Conservation (phyloP, 2,329 filamentous ascomycete species). For the Neonectria ditissima region DNA sequence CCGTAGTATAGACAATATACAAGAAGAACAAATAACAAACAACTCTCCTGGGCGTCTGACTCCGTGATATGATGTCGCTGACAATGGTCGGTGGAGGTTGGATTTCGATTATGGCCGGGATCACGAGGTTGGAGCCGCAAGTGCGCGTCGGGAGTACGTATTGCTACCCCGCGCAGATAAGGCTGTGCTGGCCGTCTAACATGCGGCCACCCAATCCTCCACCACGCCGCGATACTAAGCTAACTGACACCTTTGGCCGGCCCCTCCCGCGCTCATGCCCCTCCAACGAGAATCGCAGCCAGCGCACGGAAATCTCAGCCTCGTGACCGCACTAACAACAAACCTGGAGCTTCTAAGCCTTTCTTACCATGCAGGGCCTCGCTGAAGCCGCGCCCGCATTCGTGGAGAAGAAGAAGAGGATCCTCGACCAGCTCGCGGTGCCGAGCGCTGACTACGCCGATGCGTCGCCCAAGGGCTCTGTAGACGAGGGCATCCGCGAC, state of each 20-base stretch:
- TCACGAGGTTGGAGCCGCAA: slow-evolving; percentile 40
- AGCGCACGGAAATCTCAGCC: slow-evolving; percentile 39
- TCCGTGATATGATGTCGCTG: slow-evolving; percentile 17
- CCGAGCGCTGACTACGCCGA: slow-evolving; percentile 82
- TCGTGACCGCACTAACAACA: slow-evolving; percentile 38
- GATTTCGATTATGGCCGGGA: slow-evolving; percentile 30
- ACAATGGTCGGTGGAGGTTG: slow-evolving; percentile 34
- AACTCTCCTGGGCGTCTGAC: not conserved
- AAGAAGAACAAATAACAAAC: slow-evolving; percentile 27
- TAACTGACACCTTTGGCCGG: slow-evolving; percentile 29
- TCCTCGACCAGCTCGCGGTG: slow-evolving; percentile 76
- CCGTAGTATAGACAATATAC: slow-evolving; percentile 30
- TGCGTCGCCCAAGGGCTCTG: slow-evolving; percentile 86
- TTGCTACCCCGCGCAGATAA: slow-evolving; percentile 42
- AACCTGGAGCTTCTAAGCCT: slow-evolving; percentile 24
- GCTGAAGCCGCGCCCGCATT: slow-evolving; percentile 58
- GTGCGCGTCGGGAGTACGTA: slow-evolving; percentile 19
- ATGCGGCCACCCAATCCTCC: not conserved
- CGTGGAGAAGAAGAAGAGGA: slow-evolving; percentile 74
- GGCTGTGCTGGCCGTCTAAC: slow-evolving; percentile 33
- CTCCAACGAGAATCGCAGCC: slow-evolving; percentile 27
- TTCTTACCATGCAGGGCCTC: slow-evolving; percentile 46
- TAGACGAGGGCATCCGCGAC: slow-evolving; percentile 82
- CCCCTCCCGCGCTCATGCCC: slow-evolving; percentile 20
- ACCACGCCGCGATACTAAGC: slow-evolving; percentile 6